Conservation (phyloP, 352 stramenopile genomes). For the Pythium dissotocum region DNA sequence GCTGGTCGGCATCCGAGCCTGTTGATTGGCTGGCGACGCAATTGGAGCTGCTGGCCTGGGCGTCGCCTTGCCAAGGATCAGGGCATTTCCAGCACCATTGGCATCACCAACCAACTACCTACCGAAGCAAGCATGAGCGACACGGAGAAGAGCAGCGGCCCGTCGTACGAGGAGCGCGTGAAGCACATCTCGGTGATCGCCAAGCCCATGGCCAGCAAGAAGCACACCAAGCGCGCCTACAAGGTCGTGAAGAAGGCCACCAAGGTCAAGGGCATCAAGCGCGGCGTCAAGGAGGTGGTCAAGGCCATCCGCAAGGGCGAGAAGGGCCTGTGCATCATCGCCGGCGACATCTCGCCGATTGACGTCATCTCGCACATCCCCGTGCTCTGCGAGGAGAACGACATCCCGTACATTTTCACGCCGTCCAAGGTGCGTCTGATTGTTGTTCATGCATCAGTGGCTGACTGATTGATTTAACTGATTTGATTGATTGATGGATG, state of each 20-base stretch:
- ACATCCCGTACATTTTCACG: constrained; percentile 99
- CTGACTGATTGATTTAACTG: too few relatives aligned
- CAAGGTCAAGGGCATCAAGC: constrained; percentile 95
- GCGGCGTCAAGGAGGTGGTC: constrained; percentile 99
- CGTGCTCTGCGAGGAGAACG: constrained; percentile 98
- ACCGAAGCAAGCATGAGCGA: constrained; percentile 51
- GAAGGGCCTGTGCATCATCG: constrained; percentile 98
- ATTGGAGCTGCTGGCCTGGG: constrained; percentile 16
- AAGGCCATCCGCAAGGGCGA: constrained; percentile 97
- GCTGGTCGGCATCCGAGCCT: not conserved
- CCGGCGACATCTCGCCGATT: constrained; percentile 99
- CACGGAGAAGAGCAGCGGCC: constrained; percentile 52
- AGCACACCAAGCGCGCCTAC: constrained; percentile 93
- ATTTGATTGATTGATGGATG: too few relatives aligned
- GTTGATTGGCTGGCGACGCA: constrained; percentile 19
- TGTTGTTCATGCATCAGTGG: not conserved
- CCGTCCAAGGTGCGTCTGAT: constrained; percentile 86
- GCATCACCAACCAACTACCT: not conserved
- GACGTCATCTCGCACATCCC: constrained; percentile 99
- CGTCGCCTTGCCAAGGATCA: too few relatives aligned
- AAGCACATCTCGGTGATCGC: constrained; percentile 93
- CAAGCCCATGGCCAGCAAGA: constrained; percentile 97
- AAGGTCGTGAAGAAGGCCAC: constrained; percentile 96
- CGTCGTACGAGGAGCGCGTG: constrained; percentile 82
- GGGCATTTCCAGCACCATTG: not conserved